Base-by-base conservation (phyloP, 2,329 filamentous ascomycete genomes). In the Graphiopsis chlorocephala region DNA sequence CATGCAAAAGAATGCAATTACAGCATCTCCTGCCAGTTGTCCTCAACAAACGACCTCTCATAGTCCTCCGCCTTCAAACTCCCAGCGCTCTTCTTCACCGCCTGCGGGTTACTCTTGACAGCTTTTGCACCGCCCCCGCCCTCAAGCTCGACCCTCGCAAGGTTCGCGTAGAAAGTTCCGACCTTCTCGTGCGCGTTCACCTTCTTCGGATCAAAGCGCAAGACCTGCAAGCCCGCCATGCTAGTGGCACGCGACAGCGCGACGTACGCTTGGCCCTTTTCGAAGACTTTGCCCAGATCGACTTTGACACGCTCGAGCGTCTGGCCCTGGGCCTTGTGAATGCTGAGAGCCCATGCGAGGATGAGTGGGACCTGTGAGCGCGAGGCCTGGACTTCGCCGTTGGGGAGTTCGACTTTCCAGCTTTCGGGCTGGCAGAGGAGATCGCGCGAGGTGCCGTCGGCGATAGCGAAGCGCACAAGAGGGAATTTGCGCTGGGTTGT, bases 391-490 rank as follows among this genome's bases (percentile, higher is more conserved):
- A 98, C 84, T 75, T 98, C 93, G 55, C 95, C 95, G 64, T 91
- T 97, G 1, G 95, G 95, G n/a, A 96, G 84, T 75, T 99, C 96
- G 28, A 97, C 91, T 77, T 97, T 99, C 95, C 95, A 99, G 38
- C 90, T 86, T 75, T 98, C 95, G 12, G 89, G 90, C 67, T 91
- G 86, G 76, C 93, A 94, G 10, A 98, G 86, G 59, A 98, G 84
- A 65, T 88, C 86, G 64, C 92, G 85, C 50, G 86, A 85, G 0
- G 87, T 89, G 35, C 93, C 93, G 72, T 97, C 92, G 2, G 89
- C 85, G 29, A 92, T 85, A 42, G 87, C 84, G 75, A 99, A 99
- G 64, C 90, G 87, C 4, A 99, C 93, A 10, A 97, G 81, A 0
- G 95, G 95, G 78, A 87, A 98, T 70, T 89, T 84, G 60, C 83